Evolutionary conservation across 805 yeast species (phyloP).

Genomic region (Wickerhamomyces mucosus): DNA sequence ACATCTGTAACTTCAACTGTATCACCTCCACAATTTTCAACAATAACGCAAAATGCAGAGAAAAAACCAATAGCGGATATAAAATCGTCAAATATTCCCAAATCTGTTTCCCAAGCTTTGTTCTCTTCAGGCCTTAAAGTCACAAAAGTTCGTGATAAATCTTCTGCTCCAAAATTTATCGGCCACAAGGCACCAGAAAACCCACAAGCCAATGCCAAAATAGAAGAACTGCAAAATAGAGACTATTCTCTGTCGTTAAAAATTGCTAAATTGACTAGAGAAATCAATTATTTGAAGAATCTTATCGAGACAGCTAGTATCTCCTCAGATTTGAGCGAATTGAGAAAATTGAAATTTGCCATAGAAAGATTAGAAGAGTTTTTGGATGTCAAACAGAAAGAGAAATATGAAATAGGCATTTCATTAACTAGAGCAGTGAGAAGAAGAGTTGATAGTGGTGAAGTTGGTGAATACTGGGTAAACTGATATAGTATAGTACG

Average conservation of each 20-base stretch:
- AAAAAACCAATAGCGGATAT: constrained; percentile 1
- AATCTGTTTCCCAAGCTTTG: constrained; percentile 20
- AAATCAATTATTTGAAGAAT: constrained; percentile 26
- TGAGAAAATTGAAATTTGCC: constrained; percentile 27
- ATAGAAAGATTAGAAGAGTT: constrained; percentile 28
- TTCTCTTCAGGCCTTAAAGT: constrained; percentile 17
- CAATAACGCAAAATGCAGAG: constrained; percentile 5
- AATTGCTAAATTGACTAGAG: constrained; percentile 27
- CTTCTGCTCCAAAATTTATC: constrained; percentile 16
- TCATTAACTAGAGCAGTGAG: constrained; percentile 30
- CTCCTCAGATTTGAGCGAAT: constrained; percentile 25
- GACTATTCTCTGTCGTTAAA: constrained; percentile 25
- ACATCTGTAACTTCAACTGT: constrained; percentile 2
- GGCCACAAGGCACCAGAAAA: constrained; percentile 15
- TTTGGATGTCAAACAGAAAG: constrained; percentile 31
- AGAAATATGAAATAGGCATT: constrained; percentile 33
- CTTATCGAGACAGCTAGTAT: constrained; percentile 27
- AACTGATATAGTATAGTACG: constrained; percentile 18
- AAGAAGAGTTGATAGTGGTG: constrained; percentile 32
- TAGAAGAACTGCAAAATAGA: constrained; percentile 21
- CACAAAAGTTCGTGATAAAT: constrained; percentile 18
- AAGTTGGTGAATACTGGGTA: constrained; percentile 30
- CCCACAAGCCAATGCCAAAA: constrained; percentile 9
- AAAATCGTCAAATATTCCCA: constrained; percentile 11
- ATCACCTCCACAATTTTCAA: constrained; percentile 9